Conservation (phyloP, 257 asterid species). For the Vinca minor region DNA sequence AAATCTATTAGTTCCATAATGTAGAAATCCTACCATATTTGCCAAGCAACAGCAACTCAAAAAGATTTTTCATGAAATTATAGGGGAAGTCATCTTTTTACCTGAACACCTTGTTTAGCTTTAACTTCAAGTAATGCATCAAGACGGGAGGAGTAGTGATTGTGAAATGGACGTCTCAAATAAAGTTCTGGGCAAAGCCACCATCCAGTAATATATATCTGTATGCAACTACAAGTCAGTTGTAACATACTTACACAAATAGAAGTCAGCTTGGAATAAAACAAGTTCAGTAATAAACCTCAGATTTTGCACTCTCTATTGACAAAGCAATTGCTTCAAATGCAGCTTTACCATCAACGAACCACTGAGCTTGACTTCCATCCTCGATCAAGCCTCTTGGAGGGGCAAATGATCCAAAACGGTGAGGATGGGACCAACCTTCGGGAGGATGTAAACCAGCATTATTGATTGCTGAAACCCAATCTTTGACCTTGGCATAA, state of each 20-base stretch:
- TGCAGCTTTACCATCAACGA: conserved; percentile 80
- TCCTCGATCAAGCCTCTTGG: conserved; percentile 69
- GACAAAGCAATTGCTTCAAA: conserved; percentile 86
- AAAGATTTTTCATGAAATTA: background rate
- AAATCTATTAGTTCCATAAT: background rate
- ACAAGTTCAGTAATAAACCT: conserved; percentile 41
- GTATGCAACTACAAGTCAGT: conserved; percentile 17
- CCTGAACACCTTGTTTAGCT: conserved; percentile 96
- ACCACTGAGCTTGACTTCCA: conserved; percentile 94
- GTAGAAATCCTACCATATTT: background rate
- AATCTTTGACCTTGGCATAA: conserved; percentile 46
- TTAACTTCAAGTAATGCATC: conserved; percentile 75
- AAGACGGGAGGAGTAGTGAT: conserved; percentile 61
- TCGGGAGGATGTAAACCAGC: conserved; percentile 55
- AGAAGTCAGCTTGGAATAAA: conserved; percentile 3
- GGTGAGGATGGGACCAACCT: conserved; percentile 80
- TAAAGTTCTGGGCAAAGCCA: conserved; percentile 97
- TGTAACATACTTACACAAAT: conserved; percentile 12
- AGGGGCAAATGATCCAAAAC: conserved; percentile 78
- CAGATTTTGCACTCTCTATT: conserved; percentile 73
- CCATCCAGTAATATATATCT: conserved; percentile 97
- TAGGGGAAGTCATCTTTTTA: conserved; percentile 13
- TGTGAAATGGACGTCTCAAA: conserved; percentile 72
- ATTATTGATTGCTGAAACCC: conserved; percentile 72
- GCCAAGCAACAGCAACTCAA: background rate